phyloP scores from a whole-genome alignment of 352 stramenopile genomes.

The Pythium insidiosum region DNA sequence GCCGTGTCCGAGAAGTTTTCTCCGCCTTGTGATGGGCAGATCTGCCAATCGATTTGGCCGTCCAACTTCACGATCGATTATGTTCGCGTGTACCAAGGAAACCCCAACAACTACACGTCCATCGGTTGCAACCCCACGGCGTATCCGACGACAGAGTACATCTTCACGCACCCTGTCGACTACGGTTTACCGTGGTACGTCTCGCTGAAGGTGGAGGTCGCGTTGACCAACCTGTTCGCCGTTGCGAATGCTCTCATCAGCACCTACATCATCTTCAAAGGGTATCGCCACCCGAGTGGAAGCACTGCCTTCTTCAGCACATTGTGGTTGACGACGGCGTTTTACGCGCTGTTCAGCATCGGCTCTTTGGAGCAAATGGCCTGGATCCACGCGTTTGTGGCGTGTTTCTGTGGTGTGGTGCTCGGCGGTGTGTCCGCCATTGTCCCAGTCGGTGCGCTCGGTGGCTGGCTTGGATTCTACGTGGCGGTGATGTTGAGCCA shows the following conservation, averaged over 20 bases:
- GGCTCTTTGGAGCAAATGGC: constrained; percentile 30
- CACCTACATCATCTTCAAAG: constrained; percentile 50
- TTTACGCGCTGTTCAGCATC: constrained; percentile 63
- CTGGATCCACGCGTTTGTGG: constrained; percentile 68
- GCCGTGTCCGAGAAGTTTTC: constrained; percentile 95
- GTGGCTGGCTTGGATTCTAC: constrained; percentile 62
- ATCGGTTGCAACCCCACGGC: constrained; percentile 88
- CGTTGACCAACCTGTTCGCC: constrained; percentile 40
- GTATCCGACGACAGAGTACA: constrained; percentile 89
- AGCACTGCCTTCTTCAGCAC: constrained; percentile 45
- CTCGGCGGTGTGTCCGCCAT: constrained; percentile 64
- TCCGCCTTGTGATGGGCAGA: constrained; percentile 85
- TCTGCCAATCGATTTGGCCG: constrained; percentile 90
- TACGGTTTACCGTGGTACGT: constrained; percentile 83
- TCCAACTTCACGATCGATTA: constrained; percentile 94
- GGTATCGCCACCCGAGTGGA: constrained; percentile 38
- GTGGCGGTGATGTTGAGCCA: constrained; percentile 45
- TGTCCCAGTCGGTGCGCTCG: constrained; percentile 44
- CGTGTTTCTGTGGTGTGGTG: constrained; percentile 59
- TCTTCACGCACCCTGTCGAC: constrained; percentile 82
- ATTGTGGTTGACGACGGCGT: constrained; percentile 49
- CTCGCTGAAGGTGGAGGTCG: constrained; percentile 40
- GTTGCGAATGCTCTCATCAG: constrained; percentile 46
- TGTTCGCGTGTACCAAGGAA: constrained; percentile 92
- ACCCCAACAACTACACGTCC: constrained; percentile 86